phyloP scores from a whole-genome alignment of 495 filamentous ascomycete species.

The Tuber indicum region DNA sequence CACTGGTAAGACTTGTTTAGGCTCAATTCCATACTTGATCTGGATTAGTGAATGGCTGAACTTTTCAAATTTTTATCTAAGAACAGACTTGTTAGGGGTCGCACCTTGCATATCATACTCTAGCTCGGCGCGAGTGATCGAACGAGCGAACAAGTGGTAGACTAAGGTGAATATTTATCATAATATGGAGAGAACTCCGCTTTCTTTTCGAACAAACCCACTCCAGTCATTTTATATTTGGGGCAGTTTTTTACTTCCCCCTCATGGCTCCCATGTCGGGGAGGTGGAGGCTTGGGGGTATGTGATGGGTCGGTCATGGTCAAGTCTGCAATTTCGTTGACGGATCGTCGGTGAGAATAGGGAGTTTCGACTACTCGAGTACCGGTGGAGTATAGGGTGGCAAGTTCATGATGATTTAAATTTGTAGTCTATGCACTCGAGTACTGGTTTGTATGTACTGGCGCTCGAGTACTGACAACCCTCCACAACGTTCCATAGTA shows the following conservation, averaged over 20 bases:
- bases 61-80: background rate
- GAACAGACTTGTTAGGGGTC: background rate
- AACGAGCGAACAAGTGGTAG: background rate
- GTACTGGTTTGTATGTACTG: background rate
- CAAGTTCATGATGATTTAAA: background rate
- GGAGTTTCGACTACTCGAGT: background rate
- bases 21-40: too few relatives aligned
- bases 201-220: background rate
- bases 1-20: too few relatives aligned
- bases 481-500: background rate
- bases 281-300: background rate
- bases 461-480: background rate
- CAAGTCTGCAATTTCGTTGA: background rate
- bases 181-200: background rate
- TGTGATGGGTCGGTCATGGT: background rate
- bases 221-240: background rate
- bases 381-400: background rate
- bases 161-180: background rate
- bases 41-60: too few relatives aligned
- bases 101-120: constrained; percentile 3
- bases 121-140: background rate
- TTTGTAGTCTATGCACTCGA: too few relatives aligned
- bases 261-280: background rate
- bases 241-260: background rate
- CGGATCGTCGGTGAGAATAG: background rate